Evolutionary conservation across 352 stramenopile genomes (phyloP).

Genomic region (Globisporangium abappressorium): DNA sequence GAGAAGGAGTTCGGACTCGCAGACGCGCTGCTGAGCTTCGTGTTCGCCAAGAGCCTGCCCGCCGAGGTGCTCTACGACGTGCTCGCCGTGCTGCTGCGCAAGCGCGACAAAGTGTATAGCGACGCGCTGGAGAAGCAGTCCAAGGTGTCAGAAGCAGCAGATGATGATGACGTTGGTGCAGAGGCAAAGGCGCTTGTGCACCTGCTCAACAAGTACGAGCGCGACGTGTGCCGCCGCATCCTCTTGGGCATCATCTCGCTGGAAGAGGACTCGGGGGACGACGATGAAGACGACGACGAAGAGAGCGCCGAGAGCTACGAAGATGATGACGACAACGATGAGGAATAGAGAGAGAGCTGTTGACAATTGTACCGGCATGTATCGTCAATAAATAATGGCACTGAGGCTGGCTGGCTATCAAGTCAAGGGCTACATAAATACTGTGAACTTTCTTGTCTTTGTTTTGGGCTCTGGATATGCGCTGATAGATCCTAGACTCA

Average conservation of each 20-base stretch:
- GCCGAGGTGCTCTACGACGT: constrained; percentile 66
- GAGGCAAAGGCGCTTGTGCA: constrained; percentile 12
- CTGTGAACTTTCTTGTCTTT: neutral
- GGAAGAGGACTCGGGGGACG: constrained; percentile 49
- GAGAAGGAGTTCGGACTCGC: constrained; percentile 55
- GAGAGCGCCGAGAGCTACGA: constrained; percentile 4
- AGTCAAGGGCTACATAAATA: neutral
- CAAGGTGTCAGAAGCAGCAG: too few relatives aligned
- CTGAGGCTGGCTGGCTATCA: neutral
- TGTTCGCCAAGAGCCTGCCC: constrained; percentile 48
- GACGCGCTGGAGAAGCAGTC: constrained; percentile 25
- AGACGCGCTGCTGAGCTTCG: constrained; percentile 62
- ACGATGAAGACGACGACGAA: constrained; percentile 25
- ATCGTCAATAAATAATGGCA: neutral
- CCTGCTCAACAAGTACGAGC: constrained; percentile 43
- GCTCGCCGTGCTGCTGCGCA: constrained; percentile 51
- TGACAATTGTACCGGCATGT: neutral
- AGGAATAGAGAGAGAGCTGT: neutral
- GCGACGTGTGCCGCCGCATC: constrained; percentile 56
- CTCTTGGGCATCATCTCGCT: constrained; percentile 58
- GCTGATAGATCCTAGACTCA: neutral
- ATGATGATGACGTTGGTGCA: neutral
- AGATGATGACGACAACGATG: constrained; percentile 2
- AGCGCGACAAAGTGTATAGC: constrained; percentile 68
- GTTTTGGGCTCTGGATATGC: neutral